Evolutionary conservation across 306 rosid genomes (phyloP), one percentile per base, ranked within the genome.

Genomic region (Cicer pinnatifidum): DNA sequence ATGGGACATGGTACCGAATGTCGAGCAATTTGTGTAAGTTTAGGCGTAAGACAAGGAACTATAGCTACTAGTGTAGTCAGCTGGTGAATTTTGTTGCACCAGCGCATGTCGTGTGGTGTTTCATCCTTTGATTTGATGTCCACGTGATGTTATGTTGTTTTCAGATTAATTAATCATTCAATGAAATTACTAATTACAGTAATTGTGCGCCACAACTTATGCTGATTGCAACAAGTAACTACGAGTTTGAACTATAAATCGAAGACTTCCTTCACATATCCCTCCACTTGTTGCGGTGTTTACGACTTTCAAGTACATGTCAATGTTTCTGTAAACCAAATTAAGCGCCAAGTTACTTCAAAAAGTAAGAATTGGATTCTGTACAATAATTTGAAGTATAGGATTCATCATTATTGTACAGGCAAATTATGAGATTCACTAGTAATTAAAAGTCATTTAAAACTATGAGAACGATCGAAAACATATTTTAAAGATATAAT

Each of bases 71-170:
- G 51, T 28, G 33, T 28, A 60, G 73, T 12, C 11, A 69, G 54
- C 13, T 63, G 78, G 65, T 75, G 28, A 53, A 56, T 39, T 52
- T 51, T 73, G 77, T 63, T 78, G 77, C 15, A 9, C 20, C 43
- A 8, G 6, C 15, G 1, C 35, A 15, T 43, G 72, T 67, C 63
- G 2, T 77, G 1, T 50, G 43, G 6, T 66, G 56, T 15, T 15
- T 12, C 11, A 23, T 23, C 33, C 33, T 2, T 56, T 71, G 39
- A 72, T 51, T 40, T 58, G 35, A 37, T 11, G 38, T 51, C 54
- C 76, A n/a, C 44, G 43, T 59, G 37, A 1, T 67, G 73, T 52
- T 82, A 1, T 67, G 69, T 52, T 82, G 41, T 78, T 78, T 60
- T 75, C 81, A 33, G 10, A 7, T 51, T 3, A 28, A 28, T 28